Evolutionary conservation across 75 land plant species (phyloP).

Genomic region (Isoetes taiwanensis): DNA sequence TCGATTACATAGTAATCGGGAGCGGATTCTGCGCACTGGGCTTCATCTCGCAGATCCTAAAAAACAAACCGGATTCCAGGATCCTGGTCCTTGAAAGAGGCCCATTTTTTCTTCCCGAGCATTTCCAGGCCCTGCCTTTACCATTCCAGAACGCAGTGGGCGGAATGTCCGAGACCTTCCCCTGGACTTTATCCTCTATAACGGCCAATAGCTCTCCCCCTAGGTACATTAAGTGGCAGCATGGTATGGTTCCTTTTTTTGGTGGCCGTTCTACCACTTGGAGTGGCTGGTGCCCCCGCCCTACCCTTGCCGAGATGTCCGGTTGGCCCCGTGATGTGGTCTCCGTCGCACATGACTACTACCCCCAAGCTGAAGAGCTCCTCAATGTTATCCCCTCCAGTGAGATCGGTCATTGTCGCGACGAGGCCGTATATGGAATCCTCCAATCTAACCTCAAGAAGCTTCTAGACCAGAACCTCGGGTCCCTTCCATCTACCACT

Average conservation of each 20-base stretch:
- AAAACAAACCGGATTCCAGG: background rate
- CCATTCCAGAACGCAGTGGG: slow-evolving; percentile 8
- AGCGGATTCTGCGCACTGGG: slow-evolving; percentile 15
- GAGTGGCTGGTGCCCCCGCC: slow-evolving; percentile 21
- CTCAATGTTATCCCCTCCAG: slow-evolving; percentile 1
- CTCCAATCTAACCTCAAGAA: background rate
- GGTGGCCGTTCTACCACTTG: slow-evolving; percentile 15
- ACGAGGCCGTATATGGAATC: background rate
- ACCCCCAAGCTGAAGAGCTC: background rate
- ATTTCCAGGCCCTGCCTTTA: slow-evolving; percentile 12
- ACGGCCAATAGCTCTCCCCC: background rate
- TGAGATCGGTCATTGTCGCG: slow-evolving; percentile 1
- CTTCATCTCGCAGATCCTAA: background rate
- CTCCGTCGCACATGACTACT: slow-evolving; percentile 1
- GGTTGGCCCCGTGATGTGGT: slow-evolving; percentile 7
- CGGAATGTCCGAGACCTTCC: slow-evolving; percentile 8
- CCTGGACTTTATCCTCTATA: slow-evolving; percentile 1
- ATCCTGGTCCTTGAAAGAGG: slow-evolving; percentile 13
- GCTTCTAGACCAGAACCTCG: background rate
- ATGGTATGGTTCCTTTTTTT: slow-evolving; percentile 17
- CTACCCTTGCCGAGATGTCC: slow-evolving; percentile 3
- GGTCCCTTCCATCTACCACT: too few relatives aligned
- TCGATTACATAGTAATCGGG: slow-evolving; percentile 18
- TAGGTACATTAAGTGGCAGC: slow-evolving; percentile 9
- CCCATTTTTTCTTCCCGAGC: slow-evolving; percentile 12